Percentiles rank a stretch among this genome's conserved stretches.
Evolutionary conservation across 2,329 filamentous ascomycete species (phyloP).

Genomic region (Fusarium chlamydosporum): DNA sequence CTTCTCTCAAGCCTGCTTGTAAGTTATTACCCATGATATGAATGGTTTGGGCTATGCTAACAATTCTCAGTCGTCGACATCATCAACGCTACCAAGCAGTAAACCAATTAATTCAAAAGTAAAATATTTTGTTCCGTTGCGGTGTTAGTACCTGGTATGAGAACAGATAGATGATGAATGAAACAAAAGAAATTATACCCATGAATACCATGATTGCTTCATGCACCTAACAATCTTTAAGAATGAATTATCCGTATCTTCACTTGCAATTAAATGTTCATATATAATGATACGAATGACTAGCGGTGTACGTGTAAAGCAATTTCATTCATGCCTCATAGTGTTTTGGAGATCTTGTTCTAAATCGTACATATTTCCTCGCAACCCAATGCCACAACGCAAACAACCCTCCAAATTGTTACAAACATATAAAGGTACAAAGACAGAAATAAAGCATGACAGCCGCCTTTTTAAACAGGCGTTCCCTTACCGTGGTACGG

Average conservation of each 20-base stretch:
- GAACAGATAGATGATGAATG: conserved; percentile 45
- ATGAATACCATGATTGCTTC: conserved; percentile 1
- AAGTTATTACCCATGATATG: conserved; percentile 58
- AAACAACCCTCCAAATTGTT: conserved; percentile 44
- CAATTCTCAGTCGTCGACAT: conserved; percentile 67
- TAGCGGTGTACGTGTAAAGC: conserved; percentile 8
- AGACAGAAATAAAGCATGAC: conserved; percentile 21
- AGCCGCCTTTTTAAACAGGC: conserved; percentile 60
- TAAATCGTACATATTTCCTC: conserved; percentile 50
- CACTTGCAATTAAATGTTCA: not conserved
- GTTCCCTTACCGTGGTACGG: conserved; percentile 75
- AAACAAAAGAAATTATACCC: conserved; percentile 49
- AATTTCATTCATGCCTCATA: conserved; percentile 36
- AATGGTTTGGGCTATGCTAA: conserved; percentile 25
- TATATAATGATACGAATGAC: not conserved
- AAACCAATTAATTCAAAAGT: conserved; percentile 50
- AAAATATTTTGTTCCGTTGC: conserved; percentile 30
- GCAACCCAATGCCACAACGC: conserved; percentile 50
- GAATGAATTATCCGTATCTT: not conserved
- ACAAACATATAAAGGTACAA: conserved; percentile 50
- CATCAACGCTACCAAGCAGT: conserved; percentile 68
- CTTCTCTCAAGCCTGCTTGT: conserved; percentile 97
- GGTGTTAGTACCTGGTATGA: conserved; percentile 21
- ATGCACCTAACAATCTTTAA: not conserved
- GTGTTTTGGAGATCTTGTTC: conserved; percentile 42